phyloP scores from a whole-genome alignment of 1,284 basidiomycete genomes.

The Cronartium quercuum region DNA sequence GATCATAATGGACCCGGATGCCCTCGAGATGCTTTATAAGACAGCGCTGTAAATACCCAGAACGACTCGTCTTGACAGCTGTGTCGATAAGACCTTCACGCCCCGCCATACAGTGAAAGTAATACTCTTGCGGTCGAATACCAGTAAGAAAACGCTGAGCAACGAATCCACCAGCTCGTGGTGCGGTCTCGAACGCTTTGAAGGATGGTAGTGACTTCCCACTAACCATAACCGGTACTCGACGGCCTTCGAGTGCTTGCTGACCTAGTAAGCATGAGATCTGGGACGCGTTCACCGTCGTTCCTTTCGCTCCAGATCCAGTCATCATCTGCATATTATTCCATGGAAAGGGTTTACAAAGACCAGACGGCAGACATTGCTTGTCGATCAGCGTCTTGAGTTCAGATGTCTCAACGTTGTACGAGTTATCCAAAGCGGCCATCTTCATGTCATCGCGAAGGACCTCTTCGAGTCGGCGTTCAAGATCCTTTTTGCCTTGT shows the following conservation, averaged over 20 bases:
- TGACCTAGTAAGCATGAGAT: slow-evolving; percentile 96
- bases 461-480: slow-evolving; percentile 72
- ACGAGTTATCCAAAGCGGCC: slow-evolving; percentile 86
- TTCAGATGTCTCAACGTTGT: slow-evolving; percentile 82
- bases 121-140: slow-evolving; percentile 97
- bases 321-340: slow-evolving; percentile 99
- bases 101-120: slow-evolving; percentile 99
- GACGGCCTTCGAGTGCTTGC: slow-evolving; percentile 95
- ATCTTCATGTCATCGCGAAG: slow-evolving; percentile 96
- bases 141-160: slow-evolving; percentile 99
- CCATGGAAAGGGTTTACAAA: slow-evolving; percentile 87
- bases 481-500: slow-evolving; percentile 54
- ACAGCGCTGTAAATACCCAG: slow-evolving; percentile 96
- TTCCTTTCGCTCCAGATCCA: slow-evolving; percentile 95
- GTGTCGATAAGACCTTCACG: slow-evolving; percentile 98
- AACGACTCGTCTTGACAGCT: slow-evolving; percentile 97
- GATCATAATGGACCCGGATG: slow-evolving; percentile 91
- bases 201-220: slow-evolving; percentile 98
- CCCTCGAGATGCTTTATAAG: slow-evolving; percentile 98
- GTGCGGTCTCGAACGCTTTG: slow-evolving; percentile 91
- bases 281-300: slow-evolving; percentile 92
- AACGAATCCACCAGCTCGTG: slow-evolving; percentile 97
- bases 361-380: slow-evolving; percentile 77
- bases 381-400: slow-evolving; percentile 68
- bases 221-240: slow-evolving; percentile 97